Percentiles rank a stretch among this genome's conserved stretches.
phyloP scores from a whole-genome alignment of 306 rosid genomes.

The Pueraria montana region DNA sequence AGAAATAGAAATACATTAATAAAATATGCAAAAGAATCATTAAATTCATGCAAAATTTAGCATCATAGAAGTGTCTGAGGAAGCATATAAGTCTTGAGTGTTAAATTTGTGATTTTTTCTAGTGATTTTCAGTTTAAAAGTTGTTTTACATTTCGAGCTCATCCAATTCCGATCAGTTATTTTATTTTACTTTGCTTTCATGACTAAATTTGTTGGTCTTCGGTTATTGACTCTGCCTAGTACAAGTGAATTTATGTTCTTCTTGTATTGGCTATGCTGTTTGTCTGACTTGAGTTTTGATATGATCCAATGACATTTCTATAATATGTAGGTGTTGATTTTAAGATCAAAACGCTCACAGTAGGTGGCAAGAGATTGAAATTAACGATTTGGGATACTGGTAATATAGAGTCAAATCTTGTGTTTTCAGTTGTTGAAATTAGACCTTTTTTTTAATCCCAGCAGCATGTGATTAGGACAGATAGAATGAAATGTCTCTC shows the following conservation, averaged over 20 bases:
- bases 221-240: neutral
- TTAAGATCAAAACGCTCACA: conserved; percentile 87
- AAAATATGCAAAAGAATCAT: too few species aligned
- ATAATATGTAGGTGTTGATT: conserved; percentile 83
- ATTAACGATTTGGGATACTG: conserved; percentile 98
- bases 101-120: neutral
- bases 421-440: conserved; percentile 15
- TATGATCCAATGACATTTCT: conserved; percentile 28
- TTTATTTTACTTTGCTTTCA: conserved; percentile 17
- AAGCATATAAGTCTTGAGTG: conserved; percentile 9
- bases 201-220: neutral
- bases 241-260: neutral
- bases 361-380: conserved; percentile 90
- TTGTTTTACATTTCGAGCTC: conserved; percentile 9
- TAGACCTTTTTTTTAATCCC: conserved; percentile 19
- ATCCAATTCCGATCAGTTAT: neutral
- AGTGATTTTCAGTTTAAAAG: conserved; percentile 20
- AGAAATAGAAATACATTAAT: too few species aligned
- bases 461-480: conserved; percentile 10
- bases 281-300: conserved; percentile 6
- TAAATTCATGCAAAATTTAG: too few species aligned
- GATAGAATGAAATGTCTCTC: conserved; percentile 32
- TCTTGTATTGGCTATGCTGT: neutral
- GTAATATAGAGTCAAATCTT: conserved; percentile 55
- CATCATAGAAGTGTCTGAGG: too few species aligned